Conservation (phyloP, 1,284 basidiomycete genomes). For the Boletus smithii region DNA sequence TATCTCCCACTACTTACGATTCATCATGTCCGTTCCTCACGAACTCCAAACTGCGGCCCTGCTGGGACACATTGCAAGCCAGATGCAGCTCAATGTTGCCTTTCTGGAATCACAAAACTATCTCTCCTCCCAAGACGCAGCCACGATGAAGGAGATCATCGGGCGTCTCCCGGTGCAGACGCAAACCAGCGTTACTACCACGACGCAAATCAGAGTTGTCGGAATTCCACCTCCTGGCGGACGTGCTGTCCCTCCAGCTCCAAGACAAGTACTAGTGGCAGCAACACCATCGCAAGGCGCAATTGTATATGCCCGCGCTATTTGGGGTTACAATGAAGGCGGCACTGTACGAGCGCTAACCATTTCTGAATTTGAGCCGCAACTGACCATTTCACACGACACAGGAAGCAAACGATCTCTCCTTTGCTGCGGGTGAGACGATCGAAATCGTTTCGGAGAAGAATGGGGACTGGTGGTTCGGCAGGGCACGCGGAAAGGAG, state of each 20-base stretch:
- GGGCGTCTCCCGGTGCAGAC: constrained; percentile 42
- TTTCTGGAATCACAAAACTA: constrained; percentile 60
- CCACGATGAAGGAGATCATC: constrained; percentile 43
- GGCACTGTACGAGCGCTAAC: constrained; percentile 38
- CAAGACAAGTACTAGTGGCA: constrained; percentile 15
- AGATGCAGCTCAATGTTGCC: constrained; percentile 59
- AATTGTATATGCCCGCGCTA: constrained; percentile 47
- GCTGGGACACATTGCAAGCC: constrained; percentile 55
- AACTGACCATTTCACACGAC: constrained; percentile 7
- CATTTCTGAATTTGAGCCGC: neutral
- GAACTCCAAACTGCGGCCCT: constrained; percentile 36
- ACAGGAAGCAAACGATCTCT: constrained; percentile 50
- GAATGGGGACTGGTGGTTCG: constrained; percentile 42
- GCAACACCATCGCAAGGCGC: constrained; percentile 16
- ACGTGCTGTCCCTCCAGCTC: constrained; percentile 22
- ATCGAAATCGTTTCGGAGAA: constrained; percentile 36
- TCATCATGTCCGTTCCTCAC: constrained; percentile 22
- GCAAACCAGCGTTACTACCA: constrained; percentile 11
- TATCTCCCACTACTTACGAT: no score
- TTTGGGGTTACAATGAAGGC: constrained; percentile 66
- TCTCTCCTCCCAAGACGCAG: constrained; percentile 51
- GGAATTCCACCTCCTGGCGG: constrained; percentile 1
- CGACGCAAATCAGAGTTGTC: constrained; percentile 13
- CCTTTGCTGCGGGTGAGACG: constrained; percentile 35
- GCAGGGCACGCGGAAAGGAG: constrained; percentile 48